Base-by-base conservation (phyloP, 2,329 filamentous ascomycete genomes). In the Plectosphaerella sp. region DNA sequence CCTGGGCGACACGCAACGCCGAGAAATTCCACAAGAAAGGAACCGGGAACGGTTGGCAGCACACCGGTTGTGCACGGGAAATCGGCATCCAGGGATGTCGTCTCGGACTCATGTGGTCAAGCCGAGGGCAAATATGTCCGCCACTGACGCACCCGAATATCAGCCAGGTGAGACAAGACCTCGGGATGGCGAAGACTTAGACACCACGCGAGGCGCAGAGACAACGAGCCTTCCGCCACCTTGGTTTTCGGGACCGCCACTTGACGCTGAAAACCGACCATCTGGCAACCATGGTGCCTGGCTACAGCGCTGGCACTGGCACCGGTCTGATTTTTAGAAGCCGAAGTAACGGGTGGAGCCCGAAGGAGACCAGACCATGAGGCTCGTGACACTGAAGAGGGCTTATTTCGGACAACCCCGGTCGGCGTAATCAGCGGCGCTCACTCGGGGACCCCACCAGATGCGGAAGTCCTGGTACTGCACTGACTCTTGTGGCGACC, bases 371-470 rank as follows among this genome's bases (percentile, higher is more conserved):
- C n/a, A 11, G 9, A 33, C 11, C 25, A 7, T 25, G 25, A 49
- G 42, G 35, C 35, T 43, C 36, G 16, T 39, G 14, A 50, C 20
- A 47, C 22, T 33, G 24, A 46, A 46, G 36, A 50, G 45, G 43
- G 28, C 42, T 33, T 7, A 33, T 33, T 33, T 33, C 28, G 28
- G 28, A 9, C 28, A 33, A 7, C 28, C 11, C 28, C 28, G 28
- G 28, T 33, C 28, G 28, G 28, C 28, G 37, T 14, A 39, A 39
- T 39, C 37, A 14, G 16, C 37, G 37, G 16, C 16, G 37, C 37
- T 15, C 48, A 35, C 45, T 51, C 36, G 49, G 52, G 46, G 52
- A 33, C 51, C 48, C 54, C 54, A 53, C 52, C 49, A 43, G 49
- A 14, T 36, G 49, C n/a, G 46, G 52, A 51, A 52, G 43, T 8